These are phyloP conservation scores for Salicornia ramosissima DNA, from an alignment of 148 eudicot genomes.

Conservation along the genomic window DNA sequence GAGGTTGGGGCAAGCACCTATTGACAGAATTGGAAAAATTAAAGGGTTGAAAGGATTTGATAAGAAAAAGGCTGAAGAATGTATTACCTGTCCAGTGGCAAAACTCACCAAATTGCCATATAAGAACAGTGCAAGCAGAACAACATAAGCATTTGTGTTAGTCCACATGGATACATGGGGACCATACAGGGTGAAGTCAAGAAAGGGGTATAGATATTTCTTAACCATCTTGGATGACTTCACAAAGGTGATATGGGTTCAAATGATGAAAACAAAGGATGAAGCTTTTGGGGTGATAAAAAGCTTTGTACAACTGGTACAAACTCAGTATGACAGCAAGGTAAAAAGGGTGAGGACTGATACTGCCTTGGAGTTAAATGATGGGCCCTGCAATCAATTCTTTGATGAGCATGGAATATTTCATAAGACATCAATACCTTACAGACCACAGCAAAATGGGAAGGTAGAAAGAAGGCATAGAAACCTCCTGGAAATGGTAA, in stretches of 20 bases:
- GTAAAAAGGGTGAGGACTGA: not conserved
- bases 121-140: not conserved
- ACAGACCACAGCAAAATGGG: no score
- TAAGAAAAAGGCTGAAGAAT: not conserved
- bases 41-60: not conserved
- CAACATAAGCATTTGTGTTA: not conserved
- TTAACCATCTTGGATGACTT: not conserved
- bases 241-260: not conserved
- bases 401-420: no score
- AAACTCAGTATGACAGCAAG: no score
- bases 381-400: no score
- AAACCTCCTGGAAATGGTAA: no score
- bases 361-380: no score
- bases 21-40: not conserved
- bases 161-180: not conserved
- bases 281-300: no score
- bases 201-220: not conserved
- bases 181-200: not conserved
- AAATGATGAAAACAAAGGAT: no score
- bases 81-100: not conserved
- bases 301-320: no score
- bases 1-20: not conserved
- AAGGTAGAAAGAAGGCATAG: no score
- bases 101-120: not conserved
- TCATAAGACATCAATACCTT: no score